A percentile compares a stretch with the other conserved stretches of the same genome.
Evolutionary conservation across 176 grass and related monocot genomes (phyloP).

Genomic region (Eragrostis curvula): DNA sequence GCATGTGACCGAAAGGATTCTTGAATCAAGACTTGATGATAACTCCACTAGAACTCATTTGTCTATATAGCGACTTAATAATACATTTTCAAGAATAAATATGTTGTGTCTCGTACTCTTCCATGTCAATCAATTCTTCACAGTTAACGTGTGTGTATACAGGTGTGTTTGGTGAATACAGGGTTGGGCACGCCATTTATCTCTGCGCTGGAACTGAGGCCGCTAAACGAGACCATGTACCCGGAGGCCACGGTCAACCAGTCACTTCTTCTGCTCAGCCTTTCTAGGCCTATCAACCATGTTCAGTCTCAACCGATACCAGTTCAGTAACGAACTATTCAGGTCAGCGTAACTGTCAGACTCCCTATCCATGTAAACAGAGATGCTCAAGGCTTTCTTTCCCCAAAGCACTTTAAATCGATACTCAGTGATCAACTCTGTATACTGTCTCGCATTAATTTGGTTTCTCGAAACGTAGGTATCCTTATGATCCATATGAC

Average conservation of each 20-base stretch:
- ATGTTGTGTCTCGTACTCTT: background rate
- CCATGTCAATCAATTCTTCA: background rate
- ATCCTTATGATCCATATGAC: conserved; percentile 47
- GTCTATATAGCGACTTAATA: too few relatives aligned
- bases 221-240: conserved; percentile 42
- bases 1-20: too few relatives aligned
- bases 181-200: conserved; percentile 61
- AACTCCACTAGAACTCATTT: too few relatives aligned
- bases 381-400: too few relatives aligned
- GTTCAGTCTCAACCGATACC: conserved; percentile 25
- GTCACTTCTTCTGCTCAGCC: conserved; percentile 31
- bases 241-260: conserved; percentile 38
- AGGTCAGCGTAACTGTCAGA: background rate
- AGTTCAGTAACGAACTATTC: background rate
- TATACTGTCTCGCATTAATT: background rate
- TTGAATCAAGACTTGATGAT: too few relatives aligned
- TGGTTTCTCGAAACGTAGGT: conserved; percentile 32
- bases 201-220: conserved; percentile 56
- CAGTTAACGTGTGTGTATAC: too few relatives aligned
- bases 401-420: background rate
- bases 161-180: conserved; percentile 60
- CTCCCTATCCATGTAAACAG: background rate
- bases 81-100: background rate
- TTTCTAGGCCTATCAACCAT: background rate
- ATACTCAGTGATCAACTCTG: background rate